These are phyloP conservation scores for Beauveria pseudobassiana DNA, from an alignment of 2,329 filamentous ascomycete species.

Conservation along the genomic window DNA sequence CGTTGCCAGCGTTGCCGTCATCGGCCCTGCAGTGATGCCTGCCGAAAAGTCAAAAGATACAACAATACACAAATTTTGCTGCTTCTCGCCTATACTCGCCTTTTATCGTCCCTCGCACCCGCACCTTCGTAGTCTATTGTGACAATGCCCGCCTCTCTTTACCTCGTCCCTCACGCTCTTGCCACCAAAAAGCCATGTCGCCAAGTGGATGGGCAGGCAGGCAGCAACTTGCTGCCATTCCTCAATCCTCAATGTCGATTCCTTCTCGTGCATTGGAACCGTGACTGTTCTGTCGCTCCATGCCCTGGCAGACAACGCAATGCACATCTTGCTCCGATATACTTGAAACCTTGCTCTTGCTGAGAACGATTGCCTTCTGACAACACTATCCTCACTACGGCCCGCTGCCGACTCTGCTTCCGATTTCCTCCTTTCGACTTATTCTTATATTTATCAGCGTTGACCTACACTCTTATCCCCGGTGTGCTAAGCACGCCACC, in stretches of 20 bases:
- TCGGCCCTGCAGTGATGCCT: neutral
- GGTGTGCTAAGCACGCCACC: neutral
- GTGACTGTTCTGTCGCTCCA: neutral
- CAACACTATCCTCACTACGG: neutral
- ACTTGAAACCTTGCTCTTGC: conserved; percentile 12
- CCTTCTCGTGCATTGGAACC: neutral
- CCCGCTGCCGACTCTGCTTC: neutral
- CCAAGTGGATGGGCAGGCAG: neutral
- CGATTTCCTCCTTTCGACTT: neutral
- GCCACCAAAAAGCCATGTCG: neutral
- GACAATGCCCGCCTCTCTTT: neutral
- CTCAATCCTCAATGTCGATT: no score
- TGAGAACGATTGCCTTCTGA: neutral
- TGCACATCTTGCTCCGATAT: conserved; percentile 6
- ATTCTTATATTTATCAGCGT: conserved; percentile 5
- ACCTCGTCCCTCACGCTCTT: neutral
- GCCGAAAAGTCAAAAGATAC: neutral
- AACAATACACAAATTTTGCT: neutral
- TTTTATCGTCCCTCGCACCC: neutral
- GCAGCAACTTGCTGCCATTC: neutral
- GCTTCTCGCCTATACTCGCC: neutral
- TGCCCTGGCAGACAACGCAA: conserved; percentile 2
- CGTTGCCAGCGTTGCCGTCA: neutral
- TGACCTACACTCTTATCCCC: neutral
- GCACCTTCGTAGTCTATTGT: conserved; percentile 3